Percentiles rank a stretch among this genome's conserved stretches.
Evolutionary conservation across 148 eudicot genomes (phyloP).

Genomic region (Simmondsia chinensis): DNA sequence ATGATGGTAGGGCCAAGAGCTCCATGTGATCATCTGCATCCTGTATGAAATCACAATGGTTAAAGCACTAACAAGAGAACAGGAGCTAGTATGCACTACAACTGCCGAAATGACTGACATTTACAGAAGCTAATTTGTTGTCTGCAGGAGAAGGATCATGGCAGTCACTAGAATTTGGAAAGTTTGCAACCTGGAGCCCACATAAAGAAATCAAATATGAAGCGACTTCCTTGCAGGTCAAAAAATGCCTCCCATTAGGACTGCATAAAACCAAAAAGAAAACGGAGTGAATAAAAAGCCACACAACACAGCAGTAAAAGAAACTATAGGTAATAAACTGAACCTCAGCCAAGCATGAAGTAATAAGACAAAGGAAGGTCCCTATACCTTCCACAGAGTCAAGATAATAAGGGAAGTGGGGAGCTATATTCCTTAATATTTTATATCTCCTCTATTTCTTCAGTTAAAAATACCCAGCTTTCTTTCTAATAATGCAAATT

Average conservation of each 20-base stretch:
- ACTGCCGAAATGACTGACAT: conserved; percentile 35
- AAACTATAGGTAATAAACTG: too few relatives aligned
- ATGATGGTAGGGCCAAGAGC: conserved; percentile 15
- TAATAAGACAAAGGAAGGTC: neutral
- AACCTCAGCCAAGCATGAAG: too few relatives aligned
- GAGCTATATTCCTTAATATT: too few relatives aligned
- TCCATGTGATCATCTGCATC: conserved; percentile 17
- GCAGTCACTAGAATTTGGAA: conserved; percentile 12
- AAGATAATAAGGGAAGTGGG: too few relatives aligned
- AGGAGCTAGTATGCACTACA: neutral
- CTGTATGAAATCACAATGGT: conserved; percentile 22
- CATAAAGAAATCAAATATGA: conserved; percentile 67
- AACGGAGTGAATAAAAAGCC: conserved; percentile 15
- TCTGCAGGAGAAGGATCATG: conserved; percentile 15
- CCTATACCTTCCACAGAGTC: too few relatives aligned
- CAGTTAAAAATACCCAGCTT: too few relatives aligned
- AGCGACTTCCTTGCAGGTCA: conserved; percentile 80
- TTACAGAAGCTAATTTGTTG: conserved; percentile 19
- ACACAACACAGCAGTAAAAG: too few relatives aligned
- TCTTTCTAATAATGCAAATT: too few relatives aligned
- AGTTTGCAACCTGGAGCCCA: conserved; percentile 38
- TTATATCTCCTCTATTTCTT: too few relatives aligned
- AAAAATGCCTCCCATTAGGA: conserved; percentile 77
- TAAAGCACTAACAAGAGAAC: neutral
- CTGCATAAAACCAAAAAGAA: conserved; percentile 32